Conservation (phyloP, 345 rosid genomes). For the Raphanus raphanistrum region DNA sequence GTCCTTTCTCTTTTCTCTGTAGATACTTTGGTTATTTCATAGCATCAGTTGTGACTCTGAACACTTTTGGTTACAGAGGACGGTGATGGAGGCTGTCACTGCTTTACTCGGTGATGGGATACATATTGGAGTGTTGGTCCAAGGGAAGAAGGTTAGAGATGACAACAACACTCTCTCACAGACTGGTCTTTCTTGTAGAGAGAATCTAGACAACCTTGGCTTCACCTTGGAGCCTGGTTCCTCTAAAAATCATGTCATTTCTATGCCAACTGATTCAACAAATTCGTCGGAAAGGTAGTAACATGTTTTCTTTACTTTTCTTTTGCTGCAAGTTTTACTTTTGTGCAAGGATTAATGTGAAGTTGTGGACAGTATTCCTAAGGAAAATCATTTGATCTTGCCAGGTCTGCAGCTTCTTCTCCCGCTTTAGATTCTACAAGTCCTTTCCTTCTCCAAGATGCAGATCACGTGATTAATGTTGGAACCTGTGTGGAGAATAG, state of each 20-base stretch:
- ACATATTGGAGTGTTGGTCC: slow-evolving; percentile 72
- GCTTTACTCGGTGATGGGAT: slow-evolving; percentile 77
- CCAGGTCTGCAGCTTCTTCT: slow-evolving; percentile 51
- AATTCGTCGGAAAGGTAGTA: slow-evolving; percentile 52
- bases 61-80: slow-evolving; percentile 53
- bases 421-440: slow-evolving; percentile 41
- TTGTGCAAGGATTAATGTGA: neutral
- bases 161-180: slow-evolving; percentile 72
- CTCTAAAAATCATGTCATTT: slow-evolving; percentile 43
- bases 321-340: neutral
- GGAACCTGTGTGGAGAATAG: slow-evolving; percentile 45
- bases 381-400: slow-evolving; percentile 20
- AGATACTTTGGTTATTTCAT: neutral
- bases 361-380: slow-evolving; percentile 21
- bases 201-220: slow-evolving; percentile 63
- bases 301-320: neutral
- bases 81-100: slow-evolving; percentile 75
- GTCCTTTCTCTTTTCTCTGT: neutral
- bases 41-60: neutral
- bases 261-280: slow-evolving; percentile 40
- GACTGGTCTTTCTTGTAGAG: slow-evolving; percentile 67
- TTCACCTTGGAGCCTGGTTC: slow-evolving; percentile 77
- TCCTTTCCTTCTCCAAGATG: slow-evolving; percentile 27
- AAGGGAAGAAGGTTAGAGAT: slow-evolving; percentile 92
- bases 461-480: slow-evolving; percentile 24